Evolutionary conservation across 208 protist genomes (phyloP), one percentile per base, ranked within the genome.

Genomic region (Vickermania spadyakhi): DNA sequence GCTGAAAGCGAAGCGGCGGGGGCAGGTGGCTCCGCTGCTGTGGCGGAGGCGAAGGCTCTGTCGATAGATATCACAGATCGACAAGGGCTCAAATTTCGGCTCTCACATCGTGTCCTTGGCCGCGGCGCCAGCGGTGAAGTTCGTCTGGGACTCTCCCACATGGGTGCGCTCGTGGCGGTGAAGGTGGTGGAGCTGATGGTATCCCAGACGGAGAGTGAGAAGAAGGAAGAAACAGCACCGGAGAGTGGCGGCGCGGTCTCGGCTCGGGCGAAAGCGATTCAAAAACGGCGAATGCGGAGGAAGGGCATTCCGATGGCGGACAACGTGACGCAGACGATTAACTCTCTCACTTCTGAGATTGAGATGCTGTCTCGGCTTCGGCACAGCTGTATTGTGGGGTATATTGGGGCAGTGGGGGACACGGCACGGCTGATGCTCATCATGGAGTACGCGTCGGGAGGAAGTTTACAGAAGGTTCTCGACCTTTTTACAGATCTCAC

Each of bases 381-480:
- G 78, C 21, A 93, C 70, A 63, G 97, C 92, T 55, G 98, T 97
- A 76, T 99, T 97, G 58, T 91, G 68, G 58, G 91, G 72, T 74
- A 99, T 98, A 31, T 78, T 84, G 62, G 77, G 75, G 70, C 77
- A 67, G 64, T 86, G 71, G 52, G 88, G 58, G 54, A 78, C 59
- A 60, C 79, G 62, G 58, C 76, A 62, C 60, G 66, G 58, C 77
- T 89, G 23, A 70, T 91, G 56, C 74, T 97, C 28, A 79, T 89
- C 3, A 83, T 91, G 71, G 89, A 97, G 68, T 90, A 89, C 60
- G 68, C 88, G 45, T 76, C 81, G 51, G 82, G 77, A 45, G 91
- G 91, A 22, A 88, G 79, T 30, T 75, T 97, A 14, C 65, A 67
- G 14, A 62, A 75, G 26, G 56, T 83, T 25, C 70, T 97, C 28